Evolutionary conservation across 2,329 filamentous ascomycete species (phyloP), one percentile per base, ranked within the genome.

Genomic region (Colletotrichum lindemuthianum): DNA sequence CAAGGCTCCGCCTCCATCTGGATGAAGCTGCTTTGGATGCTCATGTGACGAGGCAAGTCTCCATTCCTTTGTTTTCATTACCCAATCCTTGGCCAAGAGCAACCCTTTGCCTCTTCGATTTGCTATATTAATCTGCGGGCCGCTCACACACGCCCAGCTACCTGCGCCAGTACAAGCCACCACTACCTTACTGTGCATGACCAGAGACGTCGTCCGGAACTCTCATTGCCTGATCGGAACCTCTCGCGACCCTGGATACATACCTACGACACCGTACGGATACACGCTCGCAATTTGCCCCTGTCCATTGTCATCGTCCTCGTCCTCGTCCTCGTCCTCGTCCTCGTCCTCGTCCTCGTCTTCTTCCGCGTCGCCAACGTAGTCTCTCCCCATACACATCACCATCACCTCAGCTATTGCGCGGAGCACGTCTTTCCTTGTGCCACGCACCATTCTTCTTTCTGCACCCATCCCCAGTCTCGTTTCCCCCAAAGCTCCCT

Each of bases 21-120:
- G 59, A 57, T 57, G 63, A 65, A 65, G 58, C 63, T 24, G 24
- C 24, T 65, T 59, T 57, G 63, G 51, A 65, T 45, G 72, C 70
- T 76, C 76, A 78, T 73, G 75, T 72, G 76, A 78, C 67, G 74
- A 71, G 70, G 72, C 70, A 73, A 71, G 74, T 71, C 70, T 73
- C 76, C 78, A 79, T 74, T 75, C 72, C 73, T 75, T 72, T 72
- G 76, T 82, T 83, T 82, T 71, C 70, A 82, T 83, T 83, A 82
- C 81, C 72, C 78, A 82, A 83, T 82, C 69, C 70, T 73, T 63
- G 60, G 45, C 57, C 45, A 67, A 67, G 65, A 67, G 65, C 56
- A 67, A 68, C 60, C 39, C 54, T 65, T 65, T 52, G 56, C 44
- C 63, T 57, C 65, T 59, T 56, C 39, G 15, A 24, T 33, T 58